phyloP scores from a whole-genome alignment of 208 protist species.

The Crithidia brevicula region DNA sequence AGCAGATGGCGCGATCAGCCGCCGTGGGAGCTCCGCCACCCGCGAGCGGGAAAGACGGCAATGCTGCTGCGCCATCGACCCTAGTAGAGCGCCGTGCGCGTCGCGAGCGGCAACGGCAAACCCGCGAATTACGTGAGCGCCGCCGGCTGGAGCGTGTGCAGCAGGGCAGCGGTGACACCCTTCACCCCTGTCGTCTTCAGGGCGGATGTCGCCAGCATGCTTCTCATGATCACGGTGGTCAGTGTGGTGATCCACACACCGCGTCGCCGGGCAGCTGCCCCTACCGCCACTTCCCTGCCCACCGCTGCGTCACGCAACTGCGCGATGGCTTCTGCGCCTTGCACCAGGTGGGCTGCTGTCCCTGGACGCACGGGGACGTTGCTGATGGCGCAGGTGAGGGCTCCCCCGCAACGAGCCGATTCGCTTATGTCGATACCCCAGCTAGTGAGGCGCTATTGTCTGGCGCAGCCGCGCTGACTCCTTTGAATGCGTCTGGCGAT shows the following conservation, averaged over 20 bases:
- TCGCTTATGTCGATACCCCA: not conserved
- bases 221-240: no score
- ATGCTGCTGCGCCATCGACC: not conserved
- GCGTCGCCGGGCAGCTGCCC: slow-evolving; percentile 16
- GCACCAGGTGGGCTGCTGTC: slow-evolving; percentile 44
- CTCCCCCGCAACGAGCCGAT: not conserved
- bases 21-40: no score
- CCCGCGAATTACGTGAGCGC: slow-evolving; percentile 30
- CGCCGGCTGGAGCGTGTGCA: slow-evolving; percentile 22
- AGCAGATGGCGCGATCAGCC: no score
- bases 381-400: not conserved
- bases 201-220: slow-evolving; percentile 42
- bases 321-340: slow-evolving; percentile 41
- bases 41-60: not conserved
- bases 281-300: slow-evolving; percentile 38
- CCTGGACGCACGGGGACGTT: slow-evolving; percentile 50
- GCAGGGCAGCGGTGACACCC: slow-evolving; percentile 13
- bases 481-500: not conserved
- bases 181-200: slow-evolving; percentile 60
- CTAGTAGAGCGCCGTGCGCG: slow-evolving; percentile 21
- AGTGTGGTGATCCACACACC: not conserved
- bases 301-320: slow-evolving; percentile 44
- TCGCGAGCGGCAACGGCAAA: slow-evolving; percentile 9
- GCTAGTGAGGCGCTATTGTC: not conserved
- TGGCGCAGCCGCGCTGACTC: not conserved